These are phyloP conservation scores for Cicer yamashitae DNA, from an alignment of 306 rosid genomes.

Conservation along the genomic window DNA sequence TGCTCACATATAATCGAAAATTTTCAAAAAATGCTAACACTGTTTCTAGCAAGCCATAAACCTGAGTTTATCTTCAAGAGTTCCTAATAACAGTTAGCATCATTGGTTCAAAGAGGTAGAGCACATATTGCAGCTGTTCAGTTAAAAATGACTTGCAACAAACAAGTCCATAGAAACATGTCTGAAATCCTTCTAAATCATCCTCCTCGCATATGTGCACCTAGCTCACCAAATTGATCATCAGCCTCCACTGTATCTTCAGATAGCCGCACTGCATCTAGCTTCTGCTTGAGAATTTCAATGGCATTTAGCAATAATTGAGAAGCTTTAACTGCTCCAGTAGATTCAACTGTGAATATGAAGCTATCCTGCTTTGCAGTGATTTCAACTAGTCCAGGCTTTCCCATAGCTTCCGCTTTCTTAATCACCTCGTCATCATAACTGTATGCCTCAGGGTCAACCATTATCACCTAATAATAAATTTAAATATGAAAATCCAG, in stretches of 20 bases:
- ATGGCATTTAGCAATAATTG: constrained; percentile 88
- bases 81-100: constrained; percentile 36
- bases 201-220: constrained; percentile 98
- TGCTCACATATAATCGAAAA: not conserved
- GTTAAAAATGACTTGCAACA: constrained; percentile 40
- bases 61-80: constrained; percentile 4
- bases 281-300: constrained; percentile 88
- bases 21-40: not conserved
- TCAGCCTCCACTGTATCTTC: constrained; percentile 94
- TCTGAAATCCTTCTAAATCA: constrained; percentile 47
- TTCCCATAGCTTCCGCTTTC: constrained; percentile 98
- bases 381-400: constrained; percentile 88
- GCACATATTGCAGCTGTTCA: constrained; percentile 38
- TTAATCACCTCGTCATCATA: constrained; percentile 94
- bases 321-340: constrained; percentile 89
- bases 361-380: constrained; percentile 86
- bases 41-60: not conserved
- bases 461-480: constrained; percentile 61
- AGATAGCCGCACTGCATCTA: constrained; percentile 92
- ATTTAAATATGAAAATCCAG: constrained; percentile 2
- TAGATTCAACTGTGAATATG: constrained; percentile 91
- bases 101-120: constrained; percentile 28
- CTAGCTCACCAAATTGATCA: constrained; percentile 95
- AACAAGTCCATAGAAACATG: constrained; percentile 44
- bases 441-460: constrained; percentile 85